A percentile compares a stretch with the other conserved stretches of the same genome.
Evolutionary conservation across 805 yeast species (phyloP).

Genomic region (Spathaspora gorwiae): DNA sequence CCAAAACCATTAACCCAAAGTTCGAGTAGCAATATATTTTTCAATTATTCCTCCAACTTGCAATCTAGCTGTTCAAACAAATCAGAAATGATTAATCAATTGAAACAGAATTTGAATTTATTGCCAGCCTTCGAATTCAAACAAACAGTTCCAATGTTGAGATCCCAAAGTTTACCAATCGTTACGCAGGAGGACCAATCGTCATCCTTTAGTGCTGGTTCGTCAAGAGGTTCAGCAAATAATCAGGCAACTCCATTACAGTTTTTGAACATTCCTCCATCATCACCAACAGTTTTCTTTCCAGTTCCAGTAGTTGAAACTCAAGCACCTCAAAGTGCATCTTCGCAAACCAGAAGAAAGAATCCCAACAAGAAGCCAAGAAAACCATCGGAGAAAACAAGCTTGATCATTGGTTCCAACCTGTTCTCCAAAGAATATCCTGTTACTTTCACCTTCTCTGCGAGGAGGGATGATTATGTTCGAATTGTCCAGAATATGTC

Average conservation of each 20-base stretch:
- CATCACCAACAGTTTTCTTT: neutral
- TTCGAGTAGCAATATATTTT: neutral
- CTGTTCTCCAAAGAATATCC: neutral
- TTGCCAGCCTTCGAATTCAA: conserved; percentile 2
- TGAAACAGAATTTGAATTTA: conserved; percentile 1
- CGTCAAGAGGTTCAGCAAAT: neutral
- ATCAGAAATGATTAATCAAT: neutral
- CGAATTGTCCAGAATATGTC: neutral
- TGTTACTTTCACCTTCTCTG: neutral
- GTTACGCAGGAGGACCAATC: neutral
- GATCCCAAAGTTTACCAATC: neutral
- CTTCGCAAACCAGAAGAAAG: neutral
- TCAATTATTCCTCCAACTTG: neutral
- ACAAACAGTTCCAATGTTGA: neutral
- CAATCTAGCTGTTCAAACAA: neutral
- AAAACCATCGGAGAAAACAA: neutral
- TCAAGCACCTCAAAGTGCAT: neutral
- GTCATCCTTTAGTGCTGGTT: neutral
- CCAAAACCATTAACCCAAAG: neutral
- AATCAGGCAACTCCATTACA: neutral
- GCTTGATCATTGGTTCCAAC: neutral
- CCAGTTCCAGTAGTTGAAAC: neutral
- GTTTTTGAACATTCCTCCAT: neutral
- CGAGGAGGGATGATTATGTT: neutral
- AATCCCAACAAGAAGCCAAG: neutral